Base-by-base conservation (phyloP, 2,329 filamentous ascomycete genomes). In the Zymoseptoria crescenta region DNA sequence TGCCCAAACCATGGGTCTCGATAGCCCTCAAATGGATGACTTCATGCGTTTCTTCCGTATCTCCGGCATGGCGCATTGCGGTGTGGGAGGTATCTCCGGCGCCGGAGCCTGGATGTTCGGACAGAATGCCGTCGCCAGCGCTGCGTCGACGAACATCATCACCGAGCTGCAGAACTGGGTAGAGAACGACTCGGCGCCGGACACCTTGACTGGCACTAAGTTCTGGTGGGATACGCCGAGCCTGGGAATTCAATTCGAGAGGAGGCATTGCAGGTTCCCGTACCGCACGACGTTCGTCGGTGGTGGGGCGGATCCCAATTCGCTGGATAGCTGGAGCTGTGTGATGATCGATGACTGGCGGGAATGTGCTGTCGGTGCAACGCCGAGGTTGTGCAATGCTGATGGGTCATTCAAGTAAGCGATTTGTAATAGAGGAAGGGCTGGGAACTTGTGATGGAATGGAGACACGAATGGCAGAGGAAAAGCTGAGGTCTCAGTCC, bases 41-140 rank as follows among this genome's bases (percentile, higher is more conserved):
- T 74, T 75, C 65, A 65, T 77, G 52, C 76, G 81, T 53, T 78
- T 75, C 68, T 83, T 84, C 72, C 74, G 75, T 30, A 79, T 79
- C 68, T 78, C 68, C 59, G 82, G 81, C 6, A 80, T 81, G 72
- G 73, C 69, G 1, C 81, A 83, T 67, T 83, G 81, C 65, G 62
- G 76, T 78, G 64, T 66, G 1, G 78, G 77, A 35, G 68, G 69
- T 10, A 69, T 71, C 53, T 64, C 64, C 45, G 77, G 77, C 5
- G 70, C 73, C n/a, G 74, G 77, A 49, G 73, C 77, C 2, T 73
- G 75, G 64, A 73, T 72, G 61, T 73, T 80, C 63, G 75, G 72
- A 63, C 60, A 77, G 70, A 67, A 68, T 60, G 57, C 59, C 8
- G 62, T 56, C 21, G 68, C 68, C 7, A 58, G 63, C 27, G 54